These are phyloP conservation scores for Penicillium maclennaniae DNA, from an alignment of 495 filamentous ascomycete species.

Conservation along the genomic window DNA sequence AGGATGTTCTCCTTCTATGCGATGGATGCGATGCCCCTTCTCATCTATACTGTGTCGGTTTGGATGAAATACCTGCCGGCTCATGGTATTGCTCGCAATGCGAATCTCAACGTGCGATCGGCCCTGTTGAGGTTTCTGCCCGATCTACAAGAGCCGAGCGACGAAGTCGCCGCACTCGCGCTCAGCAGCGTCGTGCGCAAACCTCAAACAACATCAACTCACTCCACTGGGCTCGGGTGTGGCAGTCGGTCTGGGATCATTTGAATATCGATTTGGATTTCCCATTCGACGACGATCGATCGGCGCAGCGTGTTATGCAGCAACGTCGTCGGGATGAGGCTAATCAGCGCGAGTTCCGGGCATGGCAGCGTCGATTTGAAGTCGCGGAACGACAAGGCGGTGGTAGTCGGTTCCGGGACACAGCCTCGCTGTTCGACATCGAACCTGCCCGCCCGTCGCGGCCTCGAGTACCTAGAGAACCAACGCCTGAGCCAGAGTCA, in stretches of 20 bases:
- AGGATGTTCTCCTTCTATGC: constrained; percentile 79
- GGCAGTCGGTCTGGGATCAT: constrained; percentile 61
- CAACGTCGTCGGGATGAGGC: constrained; percentile 56
- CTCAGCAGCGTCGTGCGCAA: constrained; percentile 42
- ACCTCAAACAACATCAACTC: constrained; percentile 44
- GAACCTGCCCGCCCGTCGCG: constrained; percentile 44
- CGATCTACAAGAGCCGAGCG: constrained; percentile 33
- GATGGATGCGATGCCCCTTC: constrained; percentile 80
- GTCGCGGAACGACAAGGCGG: constrained; percentile 78
- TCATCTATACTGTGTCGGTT: constrained; percentile 82
- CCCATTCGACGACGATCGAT: constrained; percentile 72
- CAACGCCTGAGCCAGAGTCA: constrained; percentile 60
- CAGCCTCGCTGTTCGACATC: constrained; percentile 49
- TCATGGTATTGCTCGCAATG: constrained; percentile 86
- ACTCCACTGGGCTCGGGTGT: constrained; percentile 61
- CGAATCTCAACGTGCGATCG: constrained; percentile 48
- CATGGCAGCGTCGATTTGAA: constrained; percentile 75
- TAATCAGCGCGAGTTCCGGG: constrained; percentile 63
- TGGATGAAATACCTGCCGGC: constrained; percentile 66
- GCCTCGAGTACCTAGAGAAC: constrained; percentile 40
- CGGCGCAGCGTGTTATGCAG: constrained; percentile 43
- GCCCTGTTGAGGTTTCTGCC: constrained; percentile 29
- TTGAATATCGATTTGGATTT: constrained; percentile 84
- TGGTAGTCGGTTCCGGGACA: constrained; percentile 64
- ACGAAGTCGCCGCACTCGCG: constrained; percentile 48